Evolutionary conservation across 2,329 filamentous ascomycete species (phyloP).

Genomic region (Arthrobotrys megalospora): DNA sequence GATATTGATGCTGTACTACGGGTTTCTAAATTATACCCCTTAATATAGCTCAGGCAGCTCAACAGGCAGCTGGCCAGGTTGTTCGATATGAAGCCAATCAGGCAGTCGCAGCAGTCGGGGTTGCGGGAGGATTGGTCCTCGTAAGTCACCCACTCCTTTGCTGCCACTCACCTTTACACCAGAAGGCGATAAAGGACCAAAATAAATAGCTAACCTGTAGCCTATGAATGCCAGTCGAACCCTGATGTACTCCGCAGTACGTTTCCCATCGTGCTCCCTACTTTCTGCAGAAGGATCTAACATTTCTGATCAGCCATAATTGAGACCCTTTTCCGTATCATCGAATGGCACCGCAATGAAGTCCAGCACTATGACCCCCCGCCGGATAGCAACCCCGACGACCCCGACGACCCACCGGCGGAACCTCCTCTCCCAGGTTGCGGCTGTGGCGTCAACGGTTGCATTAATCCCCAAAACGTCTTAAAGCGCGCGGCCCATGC

Average conservation of each 20-base stretch:
- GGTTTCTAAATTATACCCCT: neutral
- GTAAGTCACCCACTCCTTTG: neutral
- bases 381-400: neutral
- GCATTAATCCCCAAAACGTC: neutral
- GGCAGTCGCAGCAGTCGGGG: neutral
- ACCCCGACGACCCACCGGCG: neutral
- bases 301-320: neutral
- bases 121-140: neutral
- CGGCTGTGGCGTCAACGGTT: slow-evolving; percentile 5
- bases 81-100: slow-evolving; percentile 1
- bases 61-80: slow-evolving; percentile 4
- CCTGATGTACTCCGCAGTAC: no score
- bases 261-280: no score
- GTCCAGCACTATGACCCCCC: slow-evolving; percentile 14
- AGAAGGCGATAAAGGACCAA: no score
- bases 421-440: neutral
- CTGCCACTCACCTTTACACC: no score
- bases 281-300: no score
- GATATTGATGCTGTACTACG: neutral
- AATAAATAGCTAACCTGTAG: neutral
- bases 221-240: no score
- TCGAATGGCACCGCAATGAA: slow-evolving; percentile 12
- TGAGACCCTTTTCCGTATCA: neutral
- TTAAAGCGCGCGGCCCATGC: slow-evolving; percentile 10
- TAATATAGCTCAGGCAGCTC: neutral